These are phyloP conservation scores for Luffa aegyptiaca DNA, from an alignment of 306 rosid species.

Conservation along the genomic window DNA sequence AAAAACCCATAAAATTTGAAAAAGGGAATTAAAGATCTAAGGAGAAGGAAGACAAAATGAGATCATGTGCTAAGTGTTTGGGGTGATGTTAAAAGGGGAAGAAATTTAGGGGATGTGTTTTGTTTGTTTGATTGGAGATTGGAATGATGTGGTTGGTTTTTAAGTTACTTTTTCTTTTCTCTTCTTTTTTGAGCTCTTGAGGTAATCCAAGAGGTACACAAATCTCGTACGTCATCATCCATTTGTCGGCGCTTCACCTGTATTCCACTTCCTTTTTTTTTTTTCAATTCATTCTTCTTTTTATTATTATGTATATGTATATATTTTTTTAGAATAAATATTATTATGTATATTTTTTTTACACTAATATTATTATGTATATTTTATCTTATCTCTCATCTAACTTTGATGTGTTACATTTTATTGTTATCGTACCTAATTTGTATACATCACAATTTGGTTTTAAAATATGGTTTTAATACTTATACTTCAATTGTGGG, in stretches of 20 bases:
- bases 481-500: too few relatives aligned
- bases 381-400: too few relatives aligned
- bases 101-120: background rate
- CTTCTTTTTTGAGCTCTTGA: slow-evolving; percentile 1
- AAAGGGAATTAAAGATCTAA: background rate
- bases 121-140: background rate
- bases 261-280: slow-evolving; percentile 9
- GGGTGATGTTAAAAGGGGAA: background rate
- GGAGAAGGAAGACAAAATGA: background rate
- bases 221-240: slow-evolving; percentile 45
- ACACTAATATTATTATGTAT: too few relatives aligned
- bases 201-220: slow-evolving; percentile 26
- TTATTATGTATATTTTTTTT: too few relatives aligned
- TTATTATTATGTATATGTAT: too few relatives aligned
- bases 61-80: background rate
- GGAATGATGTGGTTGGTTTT: too few relatives aligned
- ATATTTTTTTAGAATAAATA: background rate
- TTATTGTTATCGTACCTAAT: too few relatives aligned
- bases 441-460: too few relatives aligned
- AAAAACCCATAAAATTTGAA: background rate
- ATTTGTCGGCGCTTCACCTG: slow-evolving; percentile 44
- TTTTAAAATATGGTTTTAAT: too few relatives aligned
- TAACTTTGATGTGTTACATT: too few relatives aligned
- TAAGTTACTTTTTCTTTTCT: background rate
- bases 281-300: background rate